A percentile compares a stretch with the other conserved stretches of the same genome.
Conservation (phyloP, 495 filamentous ascomycete genomes). For the Penicillium arizonense region DNA sequence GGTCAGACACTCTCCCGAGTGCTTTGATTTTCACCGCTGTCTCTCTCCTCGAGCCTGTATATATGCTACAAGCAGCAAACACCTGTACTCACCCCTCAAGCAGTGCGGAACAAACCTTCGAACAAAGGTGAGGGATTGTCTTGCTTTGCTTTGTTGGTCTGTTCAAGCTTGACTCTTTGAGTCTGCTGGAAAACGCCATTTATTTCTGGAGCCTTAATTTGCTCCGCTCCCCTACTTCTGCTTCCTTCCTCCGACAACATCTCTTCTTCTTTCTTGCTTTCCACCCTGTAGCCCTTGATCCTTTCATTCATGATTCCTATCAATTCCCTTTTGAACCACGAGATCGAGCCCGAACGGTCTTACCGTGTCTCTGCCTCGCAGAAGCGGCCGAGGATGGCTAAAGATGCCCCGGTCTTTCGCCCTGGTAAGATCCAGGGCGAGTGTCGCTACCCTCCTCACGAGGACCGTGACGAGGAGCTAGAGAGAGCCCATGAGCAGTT, state of each 20-base stretch:
- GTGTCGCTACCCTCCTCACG: slow-evolving; percentile 67
- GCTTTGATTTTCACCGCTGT: slow-evolving; percentile 7
- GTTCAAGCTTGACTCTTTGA: slow-evolving; percentile 8
- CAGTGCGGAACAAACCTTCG: slow-evolving; percentile 5
- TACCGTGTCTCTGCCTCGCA: slow-evolving; percentile 17
- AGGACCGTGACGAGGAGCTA: slow-evolving; percentile 56
- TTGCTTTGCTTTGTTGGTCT: slow-evolving; percentile 15
- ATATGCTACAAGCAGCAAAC: slow-evolving; percentile 6
- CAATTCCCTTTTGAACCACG: slow-evolving; percentile 30
- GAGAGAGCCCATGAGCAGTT: slow-evolving; percentile 57
- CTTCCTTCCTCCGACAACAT: background rate
- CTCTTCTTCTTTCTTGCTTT: slow-evolving; percentile 4
- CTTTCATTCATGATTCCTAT: slow-evolving; percentile 31
- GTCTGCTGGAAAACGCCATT: slow-evolving; percentile 23
- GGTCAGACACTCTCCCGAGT: slow-evolving; percentile 5
- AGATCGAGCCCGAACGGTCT: slow-evolving; percentile 17
- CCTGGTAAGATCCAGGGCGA: slow-evolving; percentile 58
- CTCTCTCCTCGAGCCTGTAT: slow-evolving; percentile 1
- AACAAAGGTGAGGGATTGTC: slow-evolving; percentile 16
- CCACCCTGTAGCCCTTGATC: slow-evolving; percentile 10
- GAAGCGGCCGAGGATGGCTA: slow-evolving; percentile 52
- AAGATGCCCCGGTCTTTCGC: slow-evolving; percentile 58
- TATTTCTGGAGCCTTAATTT: slow-evolving; percentile 13
- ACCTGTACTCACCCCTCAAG: slow-evolving; percentile 5
- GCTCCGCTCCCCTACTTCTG: slow-evolving; percentile 1